These are phyloP conservation scores for Margaritispora aquatica DNA, from an alignment of 495 filamentous ascomycete species.

Conservation along the genomic window DNA sequence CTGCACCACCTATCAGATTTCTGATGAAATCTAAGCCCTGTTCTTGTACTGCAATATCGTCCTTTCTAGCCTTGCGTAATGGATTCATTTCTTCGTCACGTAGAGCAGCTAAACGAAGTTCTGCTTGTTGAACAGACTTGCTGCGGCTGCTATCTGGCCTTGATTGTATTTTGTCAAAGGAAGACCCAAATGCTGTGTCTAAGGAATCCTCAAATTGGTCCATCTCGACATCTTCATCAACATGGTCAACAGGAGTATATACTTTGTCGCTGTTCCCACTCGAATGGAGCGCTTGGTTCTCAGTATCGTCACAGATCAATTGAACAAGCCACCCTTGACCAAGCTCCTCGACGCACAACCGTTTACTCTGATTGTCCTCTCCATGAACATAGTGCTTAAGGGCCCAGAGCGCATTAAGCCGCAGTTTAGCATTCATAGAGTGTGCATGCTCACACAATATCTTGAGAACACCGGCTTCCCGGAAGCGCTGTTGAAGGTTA, in stretches of 20 bases:
- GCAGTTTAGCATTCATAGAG: constrained; percentile 62
- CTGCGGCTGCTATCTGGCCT: constrained; percentile 28
- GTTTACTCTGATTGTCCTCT: constrained; percentile 62
- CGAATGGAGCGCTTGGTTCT: constrained; percentile 40
- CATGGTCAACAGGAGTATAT: constrained; percentile 34
- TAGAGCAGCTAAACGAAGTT: constrained; percentile 42
- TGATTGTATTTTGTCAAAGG: constrained; percentile 26
- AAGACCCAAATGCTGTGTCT: constrained; percentile 33
- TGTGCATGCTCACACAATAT: constrained; percentile 80
- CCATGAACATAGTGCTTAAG: constrained; percentile 79
- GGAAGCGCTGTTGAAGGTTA: constrained; percentile 50
- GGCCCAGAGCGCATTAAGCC: constrained; percentile 83
- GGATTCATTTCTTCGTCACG: constrained; percentile 50
- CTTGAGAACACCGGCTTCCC: constrained; percentile 69
- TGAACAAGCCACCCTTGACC: constrained; percentile 73
- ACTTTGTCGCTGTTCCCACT: constrained; percentile 26
- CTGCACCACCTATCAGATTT: constrained; percentile 73
- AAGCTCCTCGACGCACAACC: constrained; percentile 68
- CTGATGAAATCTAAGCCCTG: constrained; percentile 82
- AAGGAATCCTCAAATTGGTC: constrained; percentile 32
- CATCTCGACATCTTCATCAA: constrained; percentile 61
- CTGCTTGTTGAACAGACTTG: constrained; percentile 42
- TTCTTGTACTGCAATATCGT: constrained; percentile 82
- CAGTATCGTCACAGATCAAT: constrained; percentile 56
- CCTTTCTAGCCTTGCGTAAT: constrained; percentile 55